Conservation (phyloP, 2,329 filamentous ascomycete species). For the Hirsutella minnesotensis region DNA sequence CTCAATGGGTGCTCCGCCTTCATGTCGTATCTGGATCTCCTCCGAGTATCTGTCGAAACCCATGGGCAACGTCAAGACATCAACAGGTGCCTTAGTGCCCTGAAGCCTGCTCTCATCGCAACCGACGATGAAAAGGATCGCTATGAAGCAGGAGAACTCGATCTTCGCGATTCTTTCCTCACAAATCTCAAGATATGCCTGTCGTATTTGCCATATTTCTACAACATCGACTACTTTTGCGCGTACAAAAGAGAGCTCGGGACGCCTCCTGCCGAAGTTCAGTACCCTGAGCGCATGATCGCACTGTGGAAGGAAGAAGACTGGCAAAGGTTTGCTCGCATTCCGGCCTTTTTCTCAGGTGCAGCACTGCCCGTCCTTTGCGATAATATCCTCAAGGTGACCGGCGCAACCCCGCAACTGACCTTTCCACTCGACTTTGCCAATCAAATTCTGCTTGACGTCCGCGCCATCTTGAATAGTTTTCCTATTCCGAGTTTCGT, state of each 20-base stretch:
- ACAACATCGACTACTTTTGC: constrained; percentile 16
- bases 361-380: constrained; percentile 14
- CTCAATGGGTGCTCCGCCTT: constrained; percentile 13
- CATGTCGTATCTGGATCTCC: constrained; percentile 9
- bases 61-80: constrained; percentile 8
- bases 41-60: constrained; percentile 10
- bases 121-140: constrained; percentile 9
- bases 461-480: constrained; percentile 15
- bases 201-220: constrained; percentile 12
- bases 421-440: constrained; percentile 13
- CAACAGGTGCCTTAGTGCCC: constrained; percentile 10
- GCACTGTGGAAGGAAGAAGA: constrained; percentile 8
- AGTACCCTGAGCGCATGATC: constrained; percentile 13
- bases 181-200: constrained; percentile 10
- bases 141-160: constrained; percentile 6
- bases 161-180: constrained; percentile 11
- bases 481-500: constrained; percentile 18
- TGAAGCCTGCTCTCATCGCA: constrained; percentile 11
- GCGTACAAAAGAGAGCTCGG: constrained; percentile 12
- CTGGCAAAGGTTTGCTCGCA: constrained; percentile 8
- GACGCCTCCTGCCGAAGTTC: too few relatives aligned
- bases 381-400: constrained; percentile 10
- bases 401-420: constrained; percentile 1
- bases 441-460: constrained; percentile 15
- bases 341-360: constrained; percentile 14